Conservation (phyloP, 1,284 basidiomycete species). For the Moesziomyces sp. region DNA sequence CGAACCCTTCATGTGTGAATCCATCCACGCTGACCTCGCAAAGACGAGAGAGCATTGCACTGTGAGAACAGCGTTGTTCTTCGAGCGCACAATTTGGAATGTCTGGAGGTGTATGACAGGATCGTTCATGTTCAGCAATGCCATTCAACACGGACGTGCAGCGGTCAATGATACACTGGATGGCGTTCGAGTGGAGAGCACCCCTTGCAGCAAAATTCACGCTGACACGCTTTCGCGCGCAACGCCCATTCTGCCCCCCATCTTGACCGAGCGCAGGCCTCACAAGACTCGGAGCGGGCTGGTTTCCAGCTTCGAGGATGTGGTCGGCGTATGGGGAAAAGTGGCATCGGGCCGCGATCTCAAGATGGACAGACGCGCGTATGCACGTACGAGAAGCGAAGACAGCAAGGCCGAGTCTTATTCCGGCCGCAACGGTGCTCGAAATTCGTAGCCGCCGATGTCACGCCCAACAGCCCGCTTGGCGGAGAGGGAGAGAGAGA, state of each 20-base stretch:
- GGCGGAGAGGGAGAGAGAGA: not conserved
- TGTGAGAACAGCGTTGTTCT: no score
- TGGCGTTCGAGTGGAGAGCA: not conserved
- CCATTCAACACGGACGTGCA: not conserved
- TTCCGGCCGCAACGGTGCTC: slow-evolving; percentile 31
- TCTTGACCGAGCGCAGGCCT: not conserved
- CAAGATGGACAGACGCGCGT: not conserved
- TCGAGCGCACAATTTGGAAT: no score
- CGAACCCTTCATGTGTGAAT: not conserved
- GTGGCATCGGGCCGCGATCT: not conserved
- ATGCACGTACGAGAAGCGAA: slow-evolving; percentile 5
- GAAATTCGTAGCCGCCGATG: slow-evolving; percentile 7
- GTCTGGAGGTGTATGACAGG: no score
- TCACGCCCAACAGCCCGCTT: not conserved
- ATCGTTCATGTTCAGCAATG: not conserved
- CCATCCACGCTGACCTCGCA: not conserved
- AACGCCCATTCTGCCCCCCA: no score
- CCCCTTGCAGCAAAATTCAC: not conserved
- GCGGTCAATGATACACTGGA: not conserved
- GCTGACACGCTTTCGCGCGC: not conserved
- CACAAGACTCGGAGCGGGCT: not conserved
- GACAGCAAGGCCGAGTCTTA: slow-evolving; percentile 19
- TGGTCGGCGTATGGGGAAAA: not conserved
- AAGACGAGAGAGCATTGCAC: no score
- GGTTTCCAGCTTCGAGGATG: not conserved